Evolutionary conservation across 805 yeast genomes (phyloP).

Genomic region (Komagataella phaffii): DNA sequence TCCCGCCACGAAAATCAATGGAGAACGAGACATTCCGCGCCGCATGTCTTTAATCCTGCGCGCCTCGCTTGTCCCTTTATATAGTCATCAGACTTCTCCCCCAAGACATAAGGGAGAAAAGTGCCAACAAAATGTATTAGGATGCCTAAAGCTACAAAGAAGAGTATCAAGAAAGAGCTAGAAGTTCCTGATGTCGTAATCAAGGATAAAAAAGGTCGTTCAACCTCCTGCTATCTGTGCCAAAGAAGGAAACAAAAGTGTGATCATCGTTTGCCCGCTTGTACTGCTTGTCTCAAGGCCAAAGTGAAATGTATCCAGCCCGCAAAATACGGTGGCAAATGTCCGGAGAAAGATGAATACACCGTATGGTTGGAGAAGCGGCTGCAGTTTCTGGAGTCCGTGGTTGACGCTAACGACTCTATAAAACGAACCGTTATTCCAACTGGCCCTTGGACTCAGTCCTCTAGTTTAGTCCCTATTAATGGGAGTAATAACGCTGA

Average conservation of each 20-base stretch:
- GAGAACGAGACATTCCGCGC: not conserved
- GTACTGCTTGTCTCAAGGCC: constrained; percentile 55
- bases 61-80: not conserved
- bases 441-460: not conserved
- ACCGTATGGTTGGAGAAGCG: constrained; percentile 42
- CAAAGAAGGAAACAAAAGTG: constrained; percentile 51
- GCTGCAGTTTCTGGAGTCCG: constrained; percentile 31
- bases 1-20: not conserved
- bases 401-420: not conserved
- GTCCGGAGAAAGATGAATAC: constrained; percentile 40
- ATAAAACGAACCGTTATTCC: not conserved
- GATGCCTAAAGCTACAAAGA: not conserved
- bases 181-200: not conserved
- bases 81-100: not conserved
- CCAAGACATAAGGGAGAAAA: not conserved
- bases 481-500: not conserved
- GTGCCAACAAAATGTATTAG: not conserved
- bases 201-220: constrained; percentile 37
- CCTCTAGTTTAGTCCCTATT: not conserved
- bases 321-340: constrained; percentile 34
- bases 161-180: not conserved
- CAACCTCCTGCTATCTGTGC: constrained; percentile 42
- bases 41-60: not conserved
- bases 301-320: constrained; percentile 54
- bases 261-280: constrained; percentile 50